A percentile compares a stretch with the other conserved stretches of the same genome.
phyloP scores from a whole-genome alignment of 306 rosid genomes.

The Cicer chorassanicum region DNA sequence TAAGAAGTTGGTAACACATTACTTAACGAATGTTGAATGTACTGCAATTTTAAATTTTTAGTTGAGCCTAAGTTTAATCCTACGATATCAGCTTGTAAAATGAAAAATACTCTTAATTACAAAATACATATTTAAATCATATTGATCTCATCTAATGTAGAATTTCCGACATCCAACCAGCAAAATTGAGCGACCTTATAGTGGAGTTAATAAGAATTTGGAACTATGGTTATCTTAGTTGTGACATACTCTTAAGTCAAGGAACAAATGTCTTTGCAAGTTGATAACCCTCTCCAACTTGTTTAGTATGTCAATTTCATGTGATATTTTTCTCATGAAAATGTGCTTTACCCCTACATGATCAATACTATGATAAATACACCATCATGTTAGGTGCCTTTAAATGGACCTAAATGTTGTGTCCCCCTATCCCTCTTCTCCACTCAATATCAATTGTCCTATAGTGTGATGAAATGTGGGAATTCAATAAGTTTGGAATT shows the following conservation, averaged over 20 bases:
- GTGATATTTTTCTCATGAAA: conserved; percentile 32
- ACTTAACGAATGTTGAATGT: too few species aligned
- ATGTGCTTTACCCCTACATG: conserved; percentile 31
- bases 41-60: too few species aligned
- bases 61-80: too few species aligned
- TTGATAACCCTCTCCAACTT: conserved; percentile 41
- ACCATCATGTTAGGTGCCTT: conserved; percentile 58
- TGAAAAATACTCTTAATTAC: too few species aligned
- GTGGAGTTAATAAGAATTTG: conserved; percentile 41
- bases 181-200: background rate
- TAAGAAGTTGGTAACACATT: too few species aligned
- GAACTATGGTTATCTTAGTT: conserved; percentile 27
- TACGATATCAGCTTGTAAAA: too few species aligned
- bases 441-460: conserved; percentile 47
- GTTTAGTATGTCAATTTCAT: conserved; percentile 44
- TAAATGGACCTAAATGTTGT: conserved; percentile 42
- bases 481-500: conserved; percentile 35
- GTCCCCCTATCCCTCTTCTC: conserved; percentile 43
- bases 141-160: too few species aligned
- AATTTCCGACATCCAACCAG: too few species aligned
- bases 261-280: background rate
- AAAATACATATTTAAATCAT: too few species aligned
- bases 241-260: too few species aligned
- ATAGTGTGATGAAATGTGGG: conserved; percentile 36
- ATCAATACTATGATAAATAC: conserved; percentile 44